phyloP scores from a whole-genome alignment of 306 rosid genomes.

The Hippophae tibetana region DNA sequence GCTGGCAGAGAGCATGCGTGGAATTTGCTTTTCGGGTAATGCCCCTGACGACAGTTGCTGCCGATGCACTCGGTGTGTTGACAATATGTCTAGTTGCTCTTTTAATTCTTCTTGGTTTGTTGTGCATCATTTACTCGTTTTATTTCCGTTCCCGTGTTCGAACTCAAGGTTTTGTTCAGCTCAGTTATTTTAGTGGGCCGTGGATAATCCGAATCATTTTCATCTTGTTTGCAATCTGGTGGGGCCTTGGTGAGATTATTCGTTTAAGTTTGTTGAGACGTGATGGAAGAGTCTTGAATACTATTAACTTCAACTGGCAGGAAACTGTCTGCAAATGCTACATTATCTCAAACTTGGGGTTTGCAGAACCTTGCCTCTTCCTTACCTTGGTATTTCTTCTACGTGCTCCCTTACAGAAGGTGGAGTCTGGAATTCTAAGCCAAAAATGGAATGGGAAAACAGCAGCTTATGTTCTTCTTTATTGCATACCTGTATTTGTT shows the following conservation, averaged over 20 bases:
- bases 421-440: conserved; percentile 76
- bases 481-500: conserved; percentile 68
- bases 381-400: conserved; percentile 84
- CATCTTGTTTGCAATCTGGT: conserved; percentile 77
- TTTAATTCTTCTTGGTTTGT: conserved; percentile 67
- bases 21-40: conserved; percentile 96
- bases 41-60: conserved; percentile 95
- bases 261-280: conserved; percentile 66
- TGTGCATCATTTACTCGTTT: conserved; percentile 72
- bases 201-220: conserved; percentile 83
- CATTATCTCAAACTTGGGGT: conserved; percentile 86
- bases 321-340: conserved; percentile 83
- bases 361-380: conserved; percentile 97
- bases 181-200: conserved; percentile 88
- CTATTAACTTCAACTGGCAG: conserved; percentile 66
- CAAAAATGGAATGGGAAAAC: conserved; percentile 70
- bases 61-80: conserved; percentile 99
- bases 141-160: conserved; percentile 78
- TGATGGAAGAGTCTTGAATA: conserved; percentile 23
- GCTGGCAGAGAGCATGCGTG: conserved; percentile 99
- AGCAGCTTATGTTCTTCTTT: conserved; percentile 61
- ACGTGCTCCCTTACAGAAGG: conserved; percentile 72
- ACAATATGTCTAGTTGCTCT: conserved; percentile 80
- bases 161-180: conserved; percentile 53
- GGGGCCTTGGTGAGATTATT: conserved; percentile 83